A percentile compares a stretch with the other conserved stretches of the same genome.
phyloP scores from a whole-genome alignment of 805 yeast genomes.

The Pichia californica region DNA sequence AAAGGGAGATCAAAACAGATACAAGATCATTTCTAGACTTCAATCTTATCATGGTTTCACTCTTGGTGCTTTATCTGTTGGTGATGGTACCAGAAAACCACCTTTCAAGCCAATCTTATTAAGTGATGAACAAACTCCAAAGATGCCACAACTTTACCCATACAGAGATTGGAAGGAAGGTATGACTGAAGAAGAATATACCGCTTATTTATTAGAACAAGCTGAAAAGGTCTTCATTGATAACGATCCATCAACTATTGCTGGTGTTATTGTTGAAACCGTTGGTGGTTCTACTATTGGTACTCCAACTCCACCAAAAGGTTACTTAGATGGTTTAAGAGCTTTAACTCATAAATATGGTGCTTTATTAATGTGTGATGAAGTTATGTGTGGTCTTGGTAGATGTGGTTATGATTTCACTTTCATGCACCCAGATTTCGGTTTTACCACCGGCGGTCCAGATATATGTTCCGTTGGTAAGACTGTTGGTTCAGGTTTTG shows the following conservation, averaged over 20 bases:
- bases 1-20: slow-evolving; percentile 35
- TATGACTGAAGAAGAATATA: slow-evolving; percentile 33
- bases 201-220: slow-evolving; percentile 30
- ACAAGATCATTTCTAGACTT: slow-evolving; percentile 37
- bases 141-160: slow-evolving; percentile 30
- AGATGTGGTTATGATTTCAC: slow-evolving; percentile 43
- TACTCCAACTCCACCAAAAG: slow-evolving; percentile 38
- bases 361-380: slow-evolving; percentile 43
- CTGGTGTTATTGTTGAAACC: slow-evolving; percentile 39
- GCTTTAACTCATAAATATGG: slow-evolving; percentile 47
- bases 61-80: slow-evolving; percentile 39
- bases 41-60: slow-evolving; percentile 47
- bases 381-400: slow-evolving; percentile 55
- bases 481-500: slow-evolving; percentile 44
- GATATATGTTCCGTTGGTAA: slow-evolving; percentile 45
- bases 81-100: slow-evolving; percentile 31
- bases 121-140: slow-evolving; percentile 19
- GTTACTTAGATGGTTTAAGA: slow-evolving; percentile 41
- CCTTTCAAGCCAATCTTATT: slow-evolving; percentile 5
- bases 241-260: slow-evolving; percentile 39
- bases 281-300: slow-evolving; percentile 43
- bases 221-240: slow-evolving; percentile 35
- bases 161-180: slow-evolving; percentile 26
- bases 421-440: slow-evolving; percentile 26
- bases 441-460: slow-evolving; percentile 36